These are phyloP conservation scores for Linnemannia elongata DNA, from an alignment of 192 early-diverging fungal genomes.

Conservation along the genomic window DNA sequence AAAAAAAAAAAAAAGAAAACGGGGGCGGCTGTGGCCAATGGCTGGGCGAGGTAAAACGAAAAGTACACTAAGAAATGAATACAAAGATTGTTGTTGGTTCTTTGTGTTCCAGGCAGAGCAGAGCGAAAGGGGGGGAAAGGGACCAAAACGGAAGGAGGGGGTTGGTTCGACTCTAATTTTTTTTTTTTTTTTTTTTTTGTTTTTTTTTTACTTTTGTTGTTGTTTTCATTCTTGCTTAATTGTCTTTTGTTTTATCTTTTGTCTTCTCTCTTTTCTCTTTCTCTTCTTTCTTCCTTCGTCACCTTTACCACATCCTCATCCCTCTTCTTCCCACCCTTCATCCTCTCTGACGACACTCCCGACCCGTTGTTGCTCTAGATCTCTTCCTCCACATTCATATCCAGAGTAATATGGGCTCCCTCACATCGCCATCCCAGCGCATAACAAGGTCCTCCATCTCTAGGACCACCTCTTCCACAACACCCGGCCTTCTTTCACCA, in stretches of 20 bases:
- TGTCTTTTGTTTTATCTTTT: neutral
- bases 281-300: neutral
- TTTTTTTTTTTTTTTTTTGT: conserved; percentile 3
- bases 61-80: neutral
- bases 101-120: conserved; percentile 2
- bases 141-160: neutral
- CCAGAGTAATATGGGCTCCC: conserved; percentile 3
- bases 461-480: neutral
- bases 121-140: neutral
- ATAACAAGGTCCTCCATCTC: conserved; percentile 16
- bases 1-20: neutral
- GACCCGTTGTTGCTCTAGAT: neutral
- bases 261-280: neutral
- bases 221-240: neutral
- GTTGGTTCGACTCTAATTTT: neutral
- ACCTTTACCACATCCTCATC: neutral
- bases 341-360: neutral
- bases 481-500: neutral
- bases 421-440: conserved; percentile 15
- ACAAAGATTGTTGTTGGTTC: neutral
- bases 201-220: neutral
- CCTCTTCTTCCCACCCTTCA: neutral
- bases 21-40: neutral
- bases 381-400: neutral
- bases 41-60: neutral